Evolutionary conservation across 495 filamentous ascomycete species (phyloP), one percentile per base, ranked within the genome.

Genomic region (Aspergillus heteromorphus): DNA sequence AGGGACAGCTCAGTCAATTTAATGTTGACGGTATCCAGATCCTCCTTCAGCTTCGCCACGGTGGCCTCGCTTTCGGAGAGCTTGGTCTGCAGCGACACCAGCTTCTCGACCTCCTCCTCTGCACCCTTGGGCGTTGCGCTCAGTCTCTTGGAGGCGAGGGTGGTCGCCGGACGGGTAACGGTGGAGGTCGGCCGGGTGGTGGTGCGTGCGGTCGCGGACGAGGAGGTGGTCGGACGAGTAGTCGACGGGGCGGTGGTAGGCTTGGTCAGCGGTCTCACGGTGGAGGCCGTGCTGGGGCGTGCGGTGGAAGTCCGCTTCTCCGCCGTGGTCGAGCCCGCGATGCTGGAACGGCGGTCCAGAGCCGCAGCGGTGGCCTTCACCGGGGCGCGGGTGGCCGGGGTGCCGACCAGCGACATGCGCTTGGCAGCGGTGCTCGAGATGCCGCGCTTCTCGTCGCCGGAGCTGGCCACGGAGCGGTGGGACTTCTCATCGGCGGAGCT

Each of bases 401-500:
- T 72, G 10, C 73, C 71, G 11, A 62, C 73, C 43, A 78, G 66
- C 7, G 75, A 78, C 73, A 76, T 75, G 30, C 75, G 70, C 60
- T 78, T 78, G 38, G 75, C 71, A 3, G 72, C 64, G 5, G 34
- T 38, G n/a, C 69, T 59, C 17, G 70, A 72, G 49, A 77, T 74
- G 2, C 70, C 72, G 23, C 65, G 68, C 57, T 67, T 74, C 51
- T 78, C 75, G 53, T 78, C 75, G 25, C 73, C 73, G 8, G 75
- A 78, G 55, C 73, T 77, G 13, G 69, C 66, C 49, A 74, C 58
- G 14, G 71, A 75, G 4, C 68, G 66, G 34, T 14, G 8, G 27
- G 71, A 57, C 54, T 74, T 78, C 53, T 78, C 75, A 55, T 78
- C 75, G 6, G 73, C 73, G n/a, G 73, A 76, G 59, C 75, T 77